Conservation (phyloP, 176 grass and related monocot species). For the Aegilops bicornis region DNA sequence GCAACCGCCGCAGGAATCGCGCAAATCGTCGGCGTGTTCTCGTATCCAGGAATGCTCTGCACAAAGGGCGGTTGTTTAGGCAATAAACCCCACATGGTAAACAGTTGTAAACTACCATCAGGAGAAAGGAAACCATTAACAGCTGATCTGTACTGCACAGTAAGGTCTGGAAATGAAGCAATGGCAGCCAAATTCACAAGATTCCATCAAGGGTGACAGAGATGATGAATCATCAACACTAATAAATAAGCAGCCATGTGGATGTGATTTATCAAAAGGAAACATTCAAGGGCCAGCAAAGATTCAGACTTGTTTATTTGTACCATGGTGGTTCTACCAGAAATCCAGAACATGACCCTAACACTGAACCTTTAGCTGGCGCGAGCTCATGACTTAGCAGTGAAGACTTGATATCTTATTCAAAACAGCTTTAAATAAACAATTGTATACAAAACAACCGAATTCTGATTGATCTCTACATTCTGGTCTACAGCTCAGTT, state of each 20-base stretch:
- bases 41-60: conserved; percentile 89
- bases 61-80: conserved; percentile 6
- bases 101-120: neutral
- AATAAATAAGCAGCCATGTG: conserved; percentile 15
- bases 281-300: neutral
- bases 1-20: conserved; percentile 34
- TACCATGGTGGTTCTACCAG: conserved; percentile 25
- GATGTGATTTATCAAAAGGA: neutral
- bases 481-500: neutral
- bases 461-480: neutral
- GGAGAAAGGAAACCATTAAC: conserved; percentile 16
- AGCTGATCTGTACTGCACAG: conserved; percentile 4
- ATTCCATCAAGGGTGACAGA: conserved; percentile 29
- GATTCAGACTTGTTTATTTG: neutral
- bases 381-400: conserved; percentile 27
- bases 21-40: conserved; percentile 50
- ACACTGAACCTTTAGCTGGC: conserved; percentile 28
- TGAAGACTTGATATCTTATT: conserved; percentile 28
- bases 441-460: neutral
- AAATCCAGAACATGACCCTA: conserved; percentile 39
- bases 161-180: conserved; percentile 20
- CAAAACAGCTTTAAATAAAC: neutral
- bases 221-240: conserved; percentile 27
- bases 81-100: conserved; percentile 17
- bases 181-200: conserved; percentile 33